Base-by-base conservation (phyloP, 106 monocot species). In the Allium fistulosum region DNA sequence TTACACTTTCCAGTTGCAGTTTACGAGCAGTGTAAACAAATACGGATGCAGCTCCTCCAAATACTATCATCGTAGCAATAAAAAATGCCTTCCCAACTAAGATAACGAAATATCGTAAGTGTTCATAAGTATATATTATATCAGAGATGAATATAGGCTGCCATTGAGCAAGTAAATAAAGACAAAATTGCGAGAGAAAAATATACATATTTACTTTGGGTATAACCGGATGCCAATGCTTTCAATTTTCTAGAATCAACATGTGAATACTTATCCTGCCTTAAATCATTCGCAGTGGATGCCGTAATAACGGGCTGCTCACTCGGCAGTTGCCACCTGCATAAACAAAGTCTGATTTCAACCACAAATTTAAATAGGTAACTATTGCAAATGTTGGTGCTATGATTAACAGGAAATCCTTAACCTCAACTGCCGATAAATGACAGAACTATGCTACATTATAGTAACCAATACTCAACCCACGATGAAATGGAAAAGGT, bases 271-370 rank as follows among this genome's bases (percentile, higher is more conserved):
- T 80, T 76, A 57, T 86, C 88, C 61, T 51, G 68, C 63, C 95
- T 76, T 74, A 91, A 17, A 7, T 83, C 91, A 70, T 95, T 95
- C 11, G 88, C 94, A 10, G 85, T 91, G 12, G 95, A 91, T 56
- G 85, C 86, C 16, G 69, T 59, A 65, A 75, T 70, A 16, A 71
- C 59, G 10, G 76, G 74, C 7, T 88, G 75, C 66, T 78, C 79
- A 56, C 79, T 56, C 9, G 88, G 85, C 53, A 95, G 47, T 48
- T 77, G 72, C 95, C 95, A 95, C 75, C 95, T 95, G 78, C 57
- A 71, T 48, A 12, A 37, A 37, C 37, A 37, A 37, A 37, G 37
- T 37, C 37, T 5, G 37, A 37, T 37, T 37, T 37, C 37, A 37
- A 37, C 37, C 0, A 37, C 37, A 37, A 37, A 37, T 4, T 5